Base-by-base conservation (phyloP, 805 yeast species). In the Nakazawaea wickerhamii region DNA sequence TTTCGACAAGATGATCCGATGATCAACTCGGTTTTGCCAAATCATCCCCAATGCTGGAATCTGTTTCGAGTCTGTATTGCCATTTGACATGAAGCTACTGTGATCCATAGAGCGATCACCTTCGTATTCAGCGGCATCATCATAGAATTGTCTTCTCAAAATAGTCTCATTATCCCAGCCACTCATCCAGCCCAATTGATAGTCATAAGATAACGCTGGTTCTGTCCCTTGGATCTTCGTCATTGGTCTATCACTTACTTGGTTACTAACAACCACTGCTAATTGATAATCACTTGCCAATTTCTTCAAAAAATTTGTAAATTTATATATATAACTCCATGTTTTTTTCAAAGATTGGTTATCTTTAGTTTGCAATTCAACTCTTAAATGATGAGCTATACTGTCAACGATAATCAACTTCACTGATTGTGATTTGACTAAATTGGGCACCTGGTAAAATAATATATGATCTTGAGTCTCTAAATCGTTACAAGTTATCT, bases 371-470 rank as follows among this genome's bases (percentile, higher is more conserved):
- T 61, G 68, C 19, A 78, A 55, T 48, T 81, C 87, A 1, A 79
- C 79, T 44, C 95, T 65, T 25, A 89, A 58, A 58, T 84, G 95
- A 54, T 87, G 95, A 0, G 91, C 79, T 4, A 90, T 76, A 26
- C 95, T 84, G 59, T 91, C 98, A 8, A 90, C 67, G 1, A 88
- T 70, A 0, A 91, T 67, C 22, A 84, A 54, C 33, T 74, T 81
- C 2, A 81, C 66, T 5, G 55, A 48, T 25, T 63, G 55, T 35
- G 63, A 49, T 32, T 63, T 61, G 11, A 80, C 45, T 22, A 84
- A 60, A 1, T 69, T 61, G 0, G 93, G 95, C 4, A 89, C 62
- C 53, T 84, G 93, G 18, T 81, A 79, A 47, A 67, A 71, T 2
- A 86, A 47, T 10, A 86, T 76, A 54, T 84, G 89, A 48, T 84